phyloP scores from a whole-genome alignment of 495 filamentous ascomycete genomes.

The Penicillium simplicissimum region DNA sequence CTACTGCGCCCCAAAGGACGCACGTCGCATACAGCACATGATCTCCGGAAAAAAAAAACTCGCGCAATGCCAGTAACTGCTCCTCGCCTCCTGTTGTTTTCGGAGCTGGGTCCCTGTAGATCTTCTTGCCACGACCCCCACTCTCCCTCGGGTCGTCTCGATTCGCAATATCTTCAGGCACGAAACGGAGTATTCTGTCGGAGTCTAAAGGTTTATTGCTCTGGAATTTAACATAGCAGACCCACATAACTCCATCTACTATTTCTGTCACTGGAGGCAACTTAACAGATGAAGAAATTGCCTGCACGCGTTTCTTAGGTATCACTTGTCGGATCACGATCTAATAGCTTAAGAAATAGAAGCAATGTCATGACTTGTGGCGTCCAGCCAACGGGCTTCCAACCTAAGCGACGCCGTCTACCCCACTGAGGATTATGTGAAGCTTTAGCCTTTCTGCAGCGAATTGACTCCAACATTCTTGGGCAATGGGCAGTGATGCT shows the following conservation, averaged over 20 bases:
- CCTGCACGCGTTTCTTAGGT: background rate
- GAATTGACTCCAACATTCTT: background rate
- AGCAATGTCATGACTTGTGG: too few relatives aligned
- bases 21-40: background rate
- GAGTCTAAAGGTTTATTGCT: background rate
- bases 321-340: too few relatives aligned
- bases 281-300: background rate
- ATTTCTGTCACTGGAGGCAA: background rate
- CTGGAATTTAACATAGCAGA: background rate
- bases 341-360: too few relatives aligned
- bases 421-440: too few relatives aligned
- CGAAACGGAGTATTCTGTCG: background rate
- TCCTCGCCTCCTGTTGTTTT: background rate
- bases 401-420: too few relatives aligned
- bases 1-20: background rate
- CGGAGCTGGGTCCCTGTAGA: background rate
- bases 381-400: too few relatives aligned
- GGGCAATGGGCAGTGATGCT: too few relatives aligned
- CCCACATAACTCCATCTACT: background rate
- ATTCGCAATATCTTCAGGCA: background rate
- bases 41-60: background rate
- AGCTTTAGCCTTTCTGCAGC: too few relatives aligned
- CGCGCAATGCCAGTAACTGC: background rate
- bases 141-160: background rate
- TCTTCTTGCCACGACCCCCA: background rate